phyloP scores from a whole-genome alignment of 495 filamentous ascomycete genomes.

The Aspergillus wentii region DNA sequence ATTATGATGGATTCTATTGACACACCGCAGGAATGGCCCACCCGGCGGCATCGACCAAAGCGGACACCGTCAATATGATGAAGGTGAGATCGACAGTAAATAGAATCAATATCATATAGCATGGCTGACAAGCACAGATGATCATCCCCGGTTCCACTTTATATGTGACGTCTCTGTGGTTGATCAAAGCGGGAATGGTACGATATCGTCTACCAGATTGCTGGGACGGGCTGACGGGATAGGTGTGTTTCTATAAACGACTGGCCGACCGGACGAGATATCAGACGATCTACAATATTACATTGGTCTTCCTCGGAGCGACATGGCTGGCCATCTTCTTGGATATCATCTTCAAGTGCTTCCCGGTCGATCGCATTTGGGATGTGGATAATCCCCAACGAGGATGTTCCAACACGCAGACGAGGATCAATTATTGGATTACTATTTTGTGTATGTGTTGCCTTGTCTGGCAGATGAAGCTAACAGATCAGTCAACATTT shows the following conservation, averaged over 20 bases:
- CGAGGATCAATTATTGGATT: slow-evolving; percentile 18
- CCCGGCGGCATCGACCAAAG: slow-evolving; percentile 5
- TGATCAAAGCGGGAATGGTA: slow-evolving; percentile 21
- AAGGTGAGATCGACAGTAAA: too few species aligned
- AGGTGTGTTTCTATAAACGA: slow-evolving; percentile 20
- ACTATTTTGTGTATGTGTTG: slow-evolving; percentile 17
- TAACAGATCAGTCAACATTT: slow-evolving; percentile 18
- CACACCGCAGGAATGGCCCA: slow-evolving; percentile 16
- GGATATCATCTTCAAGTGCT: slow-evolving; percentile 20
- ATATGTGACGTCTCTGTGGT: slow-evolving; percentile 19
- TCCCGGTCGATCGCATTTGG: slow-evolving; percentile 13
- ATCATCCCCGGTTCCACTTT: slow-evolving; percentile 21
- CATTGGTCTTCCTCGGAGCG: slow-evolving; percentile 11
- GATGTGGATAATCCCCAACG: slow-evolving; percentile 7
- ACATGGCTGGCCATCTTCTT: slow-evolving; percentile 20
- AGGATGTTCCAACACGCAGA: slow-evolving; percentile 10
- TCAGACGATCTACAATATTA: slow-evolving; percentile 19
- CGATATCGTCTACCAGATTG: not conserved
- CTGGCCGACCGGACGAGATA: slow-evolving; percentile 19
- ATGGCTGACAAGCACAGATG: slow-evolving; percentile 8
- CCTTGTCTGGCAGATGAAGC: not conserved
- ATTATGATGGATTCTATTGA: not conserved
- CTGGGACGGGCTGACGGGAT: not conserved
- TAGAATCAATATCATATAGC: too few species aligned
- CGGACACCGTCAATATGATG: slow-evolving; percentile 14